These are phyloP conservation scores for Zea mays DNA, from an alignment of 176 grass and related monocot genomes.

Conservation along the genomic window DNA sequence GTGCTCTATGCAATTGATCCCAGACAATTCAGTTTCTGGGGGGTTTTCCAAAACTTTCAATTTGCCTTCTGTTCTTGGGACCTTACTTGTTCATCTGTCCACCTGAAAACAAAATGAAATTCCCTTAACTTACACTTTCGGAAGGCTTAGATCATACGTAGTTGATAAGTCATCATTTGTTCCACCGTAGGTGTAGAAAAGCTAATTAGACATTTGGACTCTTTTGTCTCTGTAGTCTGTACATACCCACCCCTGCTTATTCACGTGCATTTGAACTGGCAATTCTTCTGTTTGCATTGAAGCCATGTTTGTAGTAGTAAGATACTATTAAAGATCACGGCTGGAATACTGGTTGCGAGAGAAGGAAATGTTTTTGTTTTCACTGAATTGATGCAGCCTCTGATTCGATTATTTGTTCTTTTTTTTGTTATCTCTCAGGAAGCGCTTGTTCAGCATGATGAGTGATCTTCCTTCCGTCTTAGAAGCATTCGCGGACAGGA, in stretches of 20 bases:
- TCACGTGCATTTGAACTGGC: too few species aligned
- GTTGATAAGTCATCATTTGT: background rate
- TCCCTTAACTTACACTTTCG: background rate
- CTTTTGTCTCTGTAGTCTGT: background rate
- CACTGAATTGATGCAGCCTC: background rate
- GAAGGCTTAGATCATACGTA: background rate
- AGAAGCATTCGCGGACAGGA: conserved; percentile 52
- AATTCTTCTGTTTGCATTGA: background rate
- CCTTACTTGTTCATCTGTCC: background rate
- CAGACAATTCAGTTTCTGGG: background rate
- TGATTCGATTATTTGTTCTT: conserved; percentile 4
- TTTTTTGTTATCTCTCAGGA: conserved; percentile 48
- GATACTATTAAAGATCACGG: background rate
- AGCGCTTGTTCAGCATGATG: conserved; percentile 71
- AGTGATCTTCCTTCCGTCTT: conserved; percentile 62
- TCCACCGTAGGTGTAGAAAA: background rate
- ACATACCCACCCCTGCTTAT: background rate
- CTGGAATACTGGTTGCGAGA: too few species aligned
- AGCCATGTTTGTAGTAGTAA: background rate
- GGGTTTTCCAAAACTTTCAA: background rate
- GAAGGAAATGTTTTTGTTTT: too few species aligned
- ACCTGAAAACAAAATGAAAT: background rate
- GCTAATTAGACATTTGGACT: background rate
- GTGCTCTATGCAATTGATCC: background rate
- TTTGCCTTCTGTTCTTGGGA: background rate